Conservation (phyloP, 371 early-diverging fungal genomes). For the Nosema muscidifuracis region DNA sequence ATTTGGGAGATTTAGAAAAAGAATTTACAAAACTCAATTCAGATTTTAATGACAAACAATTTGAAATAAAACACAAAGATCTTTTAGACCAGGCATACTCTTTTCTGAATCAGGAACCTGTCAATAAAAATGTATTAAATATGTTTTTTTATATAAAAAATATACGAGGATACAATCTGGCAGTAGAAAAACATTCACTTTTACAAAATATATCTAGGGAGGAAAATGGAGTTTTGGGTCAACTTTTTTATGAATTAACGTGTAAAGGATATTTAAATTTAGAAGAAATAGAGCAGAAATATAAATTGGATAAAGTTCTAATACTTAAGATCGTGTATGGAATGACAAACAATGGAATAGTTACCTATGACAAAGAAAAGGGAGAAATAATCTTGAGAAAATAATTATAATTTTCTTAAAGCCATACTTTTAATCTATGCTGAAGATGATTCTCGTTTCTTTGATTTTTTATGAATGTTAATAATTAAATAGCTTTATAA, state of each 20-base stretch:
- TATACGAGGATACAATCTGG: background rate
- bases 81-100: background rate
- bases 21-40: background rate
- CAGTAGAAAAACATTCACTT: constrained; percentile 6
- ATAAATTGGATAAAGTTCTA: background rate
- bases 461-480: too few species aligned
- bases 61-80: background rate
- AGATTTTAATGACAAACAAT: constrained; percentile 30
- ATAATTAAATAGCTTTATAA: too few species aligned
- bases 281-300: background rate
- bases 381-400: constrained; percentile 26
- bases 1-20: constrained; percentile 4
- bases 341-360: constrained; percentile 18
- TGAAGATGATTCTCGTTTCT: too few species aligned
- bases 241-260: constrained; percentile 13
- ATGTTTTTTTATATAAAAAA: constrained; percentile 20
- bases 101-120: constrained; percentile 12
- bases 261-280: background rate
- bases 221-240: background rate
- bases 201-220: background rate
- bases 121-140: constrained; percentile 5
- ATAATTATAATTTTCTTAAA: too few species aligned
- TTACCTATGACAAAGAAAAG: constrained; percentile 28
- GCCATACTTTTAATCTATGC: too few species aligned
- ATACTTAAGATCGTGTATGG: constrained; percentile 40